Base-by-base conservation (phyloP, 371 early-diverging fungal species). In the Mucor velutinosus region DNA sequence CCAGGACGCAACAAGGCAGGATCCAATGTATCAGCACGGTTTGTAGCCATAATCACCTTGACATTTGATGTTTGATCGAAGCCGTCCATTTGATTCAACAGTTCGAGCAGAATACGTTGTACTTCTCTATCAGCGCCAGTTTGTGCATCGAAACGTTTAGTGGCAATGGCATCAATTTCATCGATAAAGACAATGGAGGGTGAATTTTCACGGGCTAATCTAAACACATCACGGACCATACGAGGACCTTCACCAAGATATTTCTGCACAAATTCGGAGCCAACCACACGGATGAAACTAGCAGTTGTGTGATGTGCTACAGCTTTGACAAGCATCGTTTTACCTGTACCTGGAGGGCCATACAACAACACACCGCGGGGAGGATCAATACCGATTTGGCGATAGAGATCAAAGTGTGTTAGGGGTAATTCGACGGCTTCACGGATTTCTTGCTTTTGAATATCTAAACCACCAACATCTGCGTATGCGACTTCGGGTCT, bases 151-250 rank as follows among this genome's bases (percentile, higher is more conserved):
- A 99, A 99, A 76, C 99, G 94, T 82, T 99, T 99, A 29, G 99
- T 98, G 27, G 98, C 99, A 78, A 99, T 92, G 19, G 99, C 99
- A 83, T 99, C 99, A 74, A 99, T 99, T 87, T 99, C 99, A 80
- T 99, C 99, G 76, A 99, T 99, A 84, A 99, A 99, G 66, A 99
- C 97, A 78, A 99, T 99, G 5, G 98, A 89, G n/a, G 99, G 99
- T 14, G 99, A 95, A 78, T 99, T 98, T 76, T 97, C 97, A 55
- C 99, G 91, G 2, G 99, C 99, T 62, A 99, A 79, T 65, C 98
- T 88, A 90, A 99, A 99, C 25, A 99, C 95, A 77, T 99, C 99
- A 71, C 99, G 92, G 8, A 99, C 99, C 96, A 99, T 97, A 67
- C 99, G 95, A 39, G 99, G 99, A 17, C 99, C 99, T 74, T 99